Base-by-base conservation (phyloP, 1,139 yeast species). In the Nematodospora anomalae region DNA sequence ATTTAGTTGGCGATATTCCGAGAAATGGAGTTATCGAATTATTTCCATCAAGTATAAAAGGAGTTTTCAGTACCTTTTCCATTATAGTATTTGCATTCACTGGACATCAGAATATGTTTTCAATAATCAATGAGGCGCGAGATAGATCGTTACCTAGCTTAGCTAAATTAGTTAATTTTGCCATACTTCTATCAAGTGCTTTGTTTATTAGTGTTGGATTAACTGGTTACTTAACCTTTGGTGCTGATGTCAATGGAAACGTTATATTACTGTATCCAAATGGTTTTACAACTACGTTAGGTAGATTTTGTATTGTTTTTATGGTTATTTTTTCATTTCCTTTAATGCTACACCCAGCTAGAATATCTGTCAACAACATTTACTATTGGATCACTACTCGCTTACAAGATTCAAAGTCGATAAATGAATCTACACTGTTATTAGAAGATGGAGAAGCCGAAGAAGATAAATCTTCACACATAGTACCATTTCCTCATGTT, bases 271-370 rank as follows among this genome's bases (percentile, higher is more conserved):
- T 76, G 66, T 83, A 80, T 52, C 69, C 80, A 28, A 61, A 64
- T 4, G 71, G 69, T 30, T 50, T 70, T 34, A 52, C 74, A 32
- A 71, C 86, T 4, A 73, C 77, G 8, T 52, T 87, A 33, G 97
- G 95, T 8, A 76, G 92, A 43, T 67, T 79, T 14, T 77, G 89
- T 26, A 76, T 92, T 43, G 94, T 86, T 1, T 66, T 85, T 28
- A 80, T 92, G 83, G 95, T 94, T 28, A 64, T 86, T 9, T 76
- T 92, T 44, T 85, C 96, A 6, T 92, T 83, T 64, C 98, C 98
- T 13, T 71, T 92, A 48, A 85, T 90, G 83, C 77, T 88, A 53
- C 96, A 90, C 57, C 98, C 98, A 1, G 86, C 95, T 32, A 70
- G 98, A 40, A 81, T 87, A 20, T 86, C 97, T 1, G 68, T 83